Evolutionary conservation across 2,329 filamentous ascomycete species (phyloP).

Genomic region (Penicillium oxalicum): DNA sequence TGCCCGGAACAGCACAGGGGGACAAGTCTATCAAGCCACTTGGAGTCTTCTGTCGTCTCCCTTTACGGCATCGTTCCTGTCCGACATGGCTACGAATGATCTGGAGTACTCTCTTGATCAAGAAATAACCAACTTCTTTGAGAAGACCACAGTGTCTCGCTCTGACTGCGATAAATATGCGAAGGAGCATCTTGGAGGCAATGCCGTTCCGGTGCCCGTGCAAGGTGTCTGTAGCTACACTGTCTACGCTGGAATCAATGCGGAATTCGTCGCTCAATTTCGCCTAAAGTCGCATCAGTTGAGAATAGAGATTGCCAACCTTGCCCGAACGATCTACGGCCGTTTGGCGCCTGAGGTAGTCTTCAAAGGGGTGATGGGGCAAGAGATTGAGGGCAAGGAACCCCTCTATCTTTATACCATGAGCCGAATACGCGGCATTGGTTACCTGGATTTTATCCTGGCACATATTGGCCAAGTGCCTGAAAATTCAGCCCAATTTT

Average conservation of each 20-base stretch:
- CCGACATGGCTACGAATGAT: constrained; percentile 4
- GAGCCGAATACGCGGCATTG: constrained; percentile 28
- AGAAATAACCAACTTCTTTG: constrained; percentile 18
- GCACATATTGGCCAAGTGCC: constrained; percentile 24
- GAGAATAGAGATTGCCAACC: constrained; percentile 23
- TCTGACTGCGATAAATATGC: constrained; percentile 20
- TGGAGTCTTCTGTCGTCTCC: too few species aligned
- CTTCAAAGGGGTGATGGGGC: constrained; percentile 28
- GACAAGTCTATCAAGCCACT: too few species aligned
- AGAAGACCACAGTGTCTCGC: constrained; percentile 15
- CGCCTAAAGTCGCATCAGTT: constrained; percentile 33
- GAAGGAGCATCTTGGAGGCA: constrained; percentile 26
- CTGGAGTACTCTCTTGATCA: constrained; percentile 12
- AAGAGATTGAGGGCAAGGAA: constrained; percentile 23
- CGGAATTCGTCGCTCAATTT: constrained; percentile 36
- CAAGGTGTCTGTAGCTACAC: constrained; percentile 39
- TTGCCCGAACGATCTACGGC: constrained; percentile 31
- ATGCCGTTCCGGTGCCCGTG: constrained; percentile 29
- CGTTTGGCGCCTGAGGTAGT: constrained; percentile 22
- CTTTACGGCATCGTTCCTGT: not conserved
- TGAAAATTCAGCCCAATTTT: constrained; percentile 31
- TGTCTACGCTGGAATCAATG: constrained; percentile 33
- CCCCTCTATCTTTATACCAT: constrained; percentile 37
- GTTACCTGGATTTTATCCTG: constrained; percentile 35
- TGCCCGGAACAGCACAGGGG: too few species aligned